Conservation (phyloP, 2,329 filamentous ascomycete species). For the Phoma sp. region DNA sequence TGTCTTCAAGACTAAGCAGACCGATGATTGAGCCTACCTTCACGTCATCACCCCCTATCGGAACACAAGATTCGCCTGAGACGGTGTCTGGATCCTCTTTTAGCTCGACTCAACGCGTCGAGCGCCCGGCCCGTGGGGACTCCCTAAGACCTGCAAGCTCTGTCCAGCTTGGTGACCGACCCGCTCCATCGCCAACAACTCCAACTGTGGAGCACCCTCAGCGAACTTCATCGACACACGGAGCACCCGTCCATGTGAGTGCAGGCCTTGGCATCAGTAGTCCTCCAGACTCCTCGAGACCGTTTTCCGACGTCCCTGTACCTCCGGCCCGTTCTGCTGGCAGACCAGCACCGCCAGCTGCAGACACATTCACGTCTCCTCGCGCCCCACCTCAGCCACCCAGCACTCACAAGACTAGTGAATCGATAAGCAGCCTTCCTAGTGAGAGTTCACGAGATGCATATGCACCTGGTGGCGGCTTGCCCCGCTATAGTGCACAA, state of each 20-base stretch:
- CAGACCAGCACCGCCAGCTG: slow-evolving; percentile 51
- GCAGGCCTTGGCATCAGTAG: slow-evolving; percentile 52
- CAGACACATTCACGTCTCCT: slow-evolving; percentile 54
- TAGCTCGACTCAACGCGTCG: slow-evolving; percentile 48
- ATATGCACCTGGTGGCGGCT: slow-evolving; percentile 29
- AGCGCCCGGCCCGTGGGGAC: slow-evolving; percentile 64
- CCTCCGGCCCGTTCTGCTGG: slow-evolving; percentile 56
- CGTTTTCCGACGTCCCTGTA: slow-evolving; percentile 51
- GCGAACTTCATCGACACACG: slow-evolving; percentile 47
- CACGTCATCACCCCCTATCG: slow-evolving; percentile 48
- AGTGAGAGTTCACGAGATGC: slow-evolving; percentile 47
- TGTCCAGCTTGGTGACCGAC: slow-evolving; percentile 67
- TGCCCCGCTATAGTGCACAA: slow-evolving; percentile 68
- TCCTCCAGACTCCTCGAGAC: slow-evolving; percentile 49
- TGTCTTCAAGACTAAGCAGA: slow-evolving; percentile 43
- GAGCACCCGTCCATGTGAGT: slow-evolving; percentile 44
- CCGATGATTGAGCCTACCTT: slow-evolving; percentile 44
- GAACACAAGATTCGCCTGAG: slow-evolving; percentile 44
- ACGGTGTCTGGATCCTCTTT: slow-evolving; percentile 45
- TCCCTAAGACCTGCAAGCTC: slow-evolving; percentile 60
- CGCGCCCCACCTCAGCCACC: slow-evolving; percentile 54
- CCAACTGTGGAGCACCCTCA: slow-evolving; percentile 48
- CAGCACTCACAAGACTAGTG: slow-evolving; percentile 49
- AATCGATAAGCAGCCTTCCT: slow-evolving; percentile 54
- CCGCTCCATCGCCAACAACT: slow-evolving; percentile 48